These are phyloP conservation scores for Lasiosphaeria hispida DNA, from an alignment of 495 filamentous ascomycete species.

Conservation along the genomic window DNA sequence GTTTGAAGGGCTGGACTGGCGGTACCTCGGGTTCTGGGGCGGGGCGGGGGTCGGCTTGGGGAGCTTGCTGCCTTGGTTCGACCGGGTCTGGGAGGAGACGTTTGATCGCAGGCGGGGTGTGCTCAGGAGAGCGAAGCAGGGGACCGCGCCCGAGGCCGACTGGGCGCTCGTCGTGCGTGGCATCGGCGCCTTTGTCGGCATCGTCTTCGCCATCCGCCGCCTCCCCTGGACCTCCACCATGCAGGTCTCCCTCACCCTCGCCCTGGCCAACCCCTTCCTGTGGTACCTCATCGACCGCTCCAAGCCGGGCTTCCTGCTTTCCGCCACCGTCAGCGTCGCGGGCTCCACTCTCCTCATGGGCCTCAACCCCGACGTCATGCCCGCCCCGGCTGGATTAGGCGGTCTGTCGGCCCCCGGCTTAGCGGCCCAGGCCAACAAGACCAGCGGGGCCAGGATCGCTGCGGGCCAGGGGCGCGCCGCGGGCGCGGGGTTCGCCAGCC, in stretches of 20 bases:
- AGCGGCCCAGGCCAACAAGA: not conserved
- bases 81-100: constrained; percentile 56
- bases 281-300: constrained; percentile 97
- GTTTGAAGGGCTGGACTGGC: constrained; percentile 49
- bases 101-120: constrained; percentile 9
- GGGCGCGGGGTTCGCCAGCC: constrained; percentile 52
- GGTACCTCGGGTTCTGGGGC: constrained; percentile 80
- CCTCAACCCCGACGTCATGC: constrained; percentile 74
- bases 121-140: not conserved
- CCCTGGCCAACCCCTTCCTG: constrained; percentile 86
- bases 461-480: not conserved
- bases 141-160: constrained; percentile 44
- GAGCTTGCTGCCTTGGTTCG: constrained; percentile 79
- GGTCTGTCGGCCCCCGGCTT: not conserved
- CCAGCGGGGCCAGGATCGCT: not conserved
- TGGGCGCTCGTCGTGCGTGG: constrained; percentile 84
- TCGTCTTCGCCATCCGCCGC: constrained; percentile 93
- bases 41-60: constrained; percentile 73
- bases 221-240: constrained; percentile 92
- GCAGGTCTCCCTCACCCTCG: constrained; percentile 86
- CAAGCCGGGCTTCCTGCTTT: constrained; percentile 75
- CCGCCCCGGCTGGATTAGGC: constrained; percentile 49
- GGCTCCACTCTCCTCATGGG: constrained; percentile 72
- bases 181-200: constrained; percentile 90
- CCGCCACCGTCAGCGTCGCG: constrained; percentile 63